Evolutionary conservation across 139 green algal genomes (phyloP), one percentile per base, ranked within the genome.

Genomic region (Chlorella sp.): DNA sequence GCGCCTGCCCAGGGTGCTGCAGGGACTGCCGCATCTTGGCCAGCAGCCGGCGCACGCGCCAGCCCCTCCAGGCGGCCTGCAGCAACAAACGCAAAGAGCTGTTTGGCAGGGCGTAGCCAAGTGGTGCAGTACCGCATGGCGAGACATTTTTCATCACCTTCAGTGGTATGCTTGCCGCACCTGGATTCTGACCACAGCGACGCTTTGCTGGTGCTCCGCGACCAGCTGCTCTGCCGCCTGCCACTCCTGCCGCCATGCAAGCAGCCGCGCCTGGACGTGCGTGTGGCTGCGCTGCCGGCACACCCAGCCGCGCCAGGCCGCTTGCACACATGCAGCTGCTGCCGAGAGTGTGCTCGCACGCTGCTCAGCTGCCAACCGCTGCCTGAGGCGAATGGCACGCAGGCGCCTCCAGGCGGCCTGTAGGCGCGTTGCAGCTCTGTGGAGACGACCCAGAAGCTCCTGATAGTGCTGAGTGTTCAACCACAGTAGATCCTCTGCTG

Each of bases 11-110:
- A n/a, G 44, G 43, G 43, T 34, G 44, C 43, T 51, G 40, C 44
- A 84, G 43, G 14, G 43, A n/a, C 20, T 22, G 22, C 32, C 44
- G 65, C 11, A 64, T 64, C 32, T n/a, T 64, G 1, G 41, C 41
- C 20, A 75, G 30, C 64, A 76, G 79, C n/a, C 43, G 22, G 20
- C 79, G 79, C 64, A 76, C 79, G 8, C 41, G 44, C 17, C 62
- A 73, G 0, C 79, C 79, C 38, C 79, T 20, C 79, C 79, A 84
- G n/a, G 46, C 79, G 7, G 79, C 79, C 79, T 84, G 79, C 64
- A 34, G 41, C 41, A 11, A 19, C 8, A 28, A 24, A n/a, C 14
- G 14, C 14, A 44, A n/a, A 19, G n/a, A 73, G 16, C 14, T 22
- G 64, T 41, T n/a, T 22, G 64, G 20, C 28, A 2, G 28, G 11